Evolutionary conservation across 768 basidiomycete species (phyloP).

Genomic region (Basidioascus undulatus): DNA sequence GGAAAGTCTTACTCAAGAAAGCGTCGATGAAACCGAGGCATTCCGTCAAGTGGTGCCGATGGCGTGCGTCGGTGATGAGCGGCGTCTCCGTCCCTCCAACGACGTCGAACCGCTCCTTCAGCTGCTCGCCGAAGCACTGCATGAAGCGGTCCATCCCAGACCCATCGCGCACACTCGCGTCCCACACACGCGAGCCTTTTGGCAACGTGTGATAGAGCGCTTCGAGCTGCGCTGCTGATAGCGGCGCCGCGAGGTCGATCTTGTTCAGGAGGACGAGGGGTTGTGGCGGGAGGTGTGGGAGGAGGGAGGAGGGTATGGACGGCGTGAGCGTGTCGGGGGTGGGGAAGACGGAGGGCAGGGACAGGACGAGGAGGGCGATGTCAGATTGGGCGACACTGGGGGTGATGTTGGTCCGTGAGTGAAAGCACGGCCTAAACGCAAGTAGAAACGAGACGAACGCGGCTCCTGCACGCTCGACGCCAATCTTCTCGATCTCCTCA

Average conservation of each 20-base stretch:
- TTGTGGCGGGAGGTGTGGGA: constrained; percentile 26
- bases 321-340: neutral
- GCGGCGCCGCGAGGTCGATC: constrained; percentile 37
- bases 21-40: constrained; percentile 37
- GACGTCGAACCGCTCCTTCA: constrained; percentile 36
- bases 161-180: constrained; percentile 34
- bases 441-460: constrained; percentile 26
- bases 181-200: constrained; percentile 24
- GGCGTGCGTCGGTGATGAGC: constrained; percentile 53
- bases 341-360: constrained; percentile 28
- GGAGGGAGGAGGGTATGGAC: constrained; percentile 18
- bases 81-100: constrained; percentile 27
- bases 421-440: neutral
- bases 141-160: constrained; percentile 37
- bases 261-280: constrained; percentile 65
- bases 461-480: constrained; percentile 43
- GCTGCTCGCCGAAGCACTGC: constrained; percentile 27
- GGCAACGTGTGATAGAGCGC: no score
- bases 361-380: constrained; percentile 54
- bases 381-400: constrained; percentile 41
- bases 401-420: neutral
- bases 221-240: no score
- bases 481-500: constrained; percentile 55
- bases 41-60: constrained; percentile 47
- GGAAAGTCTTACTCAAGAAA: constrained; percentile 28